Conservation (phyloP, 2,329 filamentous ascomycete genomes). For the Aspergillus fructus region DNA sequence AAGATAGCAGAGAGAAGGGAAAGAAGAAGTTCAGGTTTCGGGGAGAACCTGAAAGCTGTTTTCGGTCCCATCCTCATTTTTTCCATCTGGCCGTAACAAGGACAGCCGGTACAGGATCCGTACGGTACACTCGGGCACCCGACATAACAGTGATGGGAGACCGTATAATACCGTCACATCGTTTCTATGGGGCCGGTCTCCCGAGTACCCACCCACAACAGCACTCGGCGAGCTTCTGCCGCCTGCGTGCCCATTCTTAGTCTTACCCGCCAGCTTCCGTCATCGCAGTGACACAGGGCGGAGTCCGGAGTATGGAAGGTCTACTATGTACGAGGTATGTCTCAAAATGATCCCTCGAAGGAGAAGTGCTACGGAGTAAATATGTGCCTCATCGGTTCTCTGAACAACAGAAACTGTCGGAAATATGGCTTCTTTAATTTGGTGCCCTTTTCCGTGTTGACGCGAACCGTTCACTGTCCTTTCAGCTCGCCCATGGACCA, state of each 20-base stretch:
- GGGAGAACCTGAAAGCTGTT: constrained; percentile 31
- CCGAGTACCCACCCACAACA: constrained; percentile 18
- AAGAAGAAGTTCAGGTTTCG: constrained; percentile 19
- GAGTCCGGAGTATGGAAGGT: constrained; percentile 7
- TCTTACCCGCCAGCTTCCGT: constrained; percentile 19
- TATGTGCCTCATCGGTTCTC: neutral
- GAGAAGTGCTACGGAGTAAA: neutral
- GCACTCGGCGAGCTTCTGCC: constrained; percentile 5
- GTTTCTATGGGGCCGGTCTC: constrained; percentile 23
- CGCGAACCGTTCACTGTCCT: neutral
- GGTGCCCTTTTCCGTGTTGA: constrained; percentile 1
- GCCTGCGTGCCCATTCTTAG: neutral
- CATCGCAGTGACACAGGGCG: constrained; percentile 9
- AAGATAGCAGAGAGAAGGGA: constrained; percentile 33
- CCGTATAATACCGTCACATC: constrained; percentile 29
- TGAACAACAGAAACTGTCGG: neutral
- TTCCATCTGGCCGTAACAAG: constrained; percentile 34
- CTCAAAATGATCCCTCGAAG: neutral
- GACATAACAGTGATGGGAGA: constrained; percentile 11
- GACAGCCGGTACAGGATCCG: constrained; percentile 31
- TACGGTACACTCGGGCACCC: constrained; percentile 19
- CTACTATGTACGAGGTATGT: neutral
- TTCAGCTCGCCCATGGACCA: constrained; percentile 13
- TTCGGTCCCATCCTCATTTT: constrained; percentile 26
- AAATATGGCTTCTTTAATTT: neutral